These are phyloP conservation scores for Arxiozyma bovina DNA, from an alignment of 1,139 yeast species.

Conservation along the genomic window DNA sequence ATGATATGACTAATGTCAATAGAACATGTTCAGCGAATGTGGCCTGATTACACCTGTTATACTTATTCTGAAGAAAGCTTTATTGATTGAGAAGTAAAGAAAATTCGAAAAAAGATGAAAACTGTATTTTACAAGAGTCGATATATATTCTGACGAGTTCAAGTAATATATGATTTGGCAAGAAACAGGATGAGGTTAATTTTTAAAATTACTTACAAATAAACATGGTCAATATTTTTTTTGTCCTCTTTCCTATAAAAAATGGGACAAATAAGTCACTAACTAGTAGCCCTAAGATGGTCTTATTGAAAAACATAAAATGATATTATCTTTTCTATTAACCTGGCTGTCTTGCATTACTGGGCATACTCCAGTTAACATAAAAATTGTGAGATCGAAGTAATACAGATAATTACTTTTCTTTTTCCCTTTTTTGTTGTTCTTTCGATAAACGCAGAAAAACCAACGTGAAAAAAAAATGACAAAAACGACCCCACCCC, in stretches of 20 bases:
- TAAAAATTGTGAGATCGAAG: neutral
- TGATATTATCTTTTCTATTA: neutral
- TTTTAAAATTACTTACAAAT: no score
- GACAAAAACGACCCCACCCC: neutral
- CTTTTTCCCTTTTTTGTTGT: no score
- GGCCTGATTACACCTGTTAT: no score
- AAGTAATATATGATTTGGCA: neutral
- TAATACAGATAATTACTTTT: neutral
- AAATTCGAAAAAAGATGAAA: no score
- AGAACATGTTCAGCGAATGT: no score
- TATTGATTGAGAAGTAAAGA: neutral
- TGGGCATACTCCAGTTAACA: no score
- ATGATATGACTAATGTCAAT: neutral
- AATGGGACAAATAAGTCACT: neutral
- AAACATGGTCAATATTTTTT: no score
- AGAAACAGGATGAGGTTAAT: neutral
- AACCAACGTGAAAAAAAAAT: no score
- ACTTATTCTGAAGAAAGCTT: neutral
- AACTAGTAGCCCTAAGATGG: neutral
- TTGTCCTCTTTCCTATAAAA: no score
- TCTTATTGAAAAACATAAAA: neutral
- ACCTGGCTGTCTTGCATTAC: neutral
- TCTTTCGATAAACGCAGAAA: neutral
- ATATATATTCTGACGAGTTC: no score
- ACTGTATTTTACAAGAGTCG: no score